Percentiles rank a stretch among this genome's conserved stretches.
Evolutionary conservation across 1,284 basidiomycete genomes (phyloP).

Genomic region (Rhodotorula sp.): DNA sequence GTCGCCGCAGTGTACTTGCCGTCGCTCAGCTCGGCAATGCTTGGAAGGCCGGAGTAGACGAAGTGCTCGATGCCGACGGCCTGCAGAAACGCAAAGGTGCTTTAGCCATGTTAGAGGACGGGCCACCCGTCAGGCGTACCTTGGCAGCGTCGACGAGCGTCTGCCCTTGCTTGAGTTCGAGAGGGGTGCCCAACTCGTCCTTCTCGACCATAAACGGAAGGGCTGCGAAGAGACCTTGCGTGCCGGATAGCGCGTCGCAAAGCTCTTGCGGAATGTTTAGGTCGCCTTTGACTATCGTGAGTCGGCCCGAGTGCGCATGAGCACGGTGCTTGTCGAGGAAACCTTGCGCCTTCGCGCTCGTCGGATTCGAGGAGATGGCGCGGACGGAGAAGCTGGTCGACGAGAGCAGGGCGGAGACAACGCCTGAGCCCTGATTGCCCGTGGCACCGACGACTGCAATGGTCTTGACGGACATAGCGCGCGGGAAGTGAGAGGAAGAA

Average conservation of each 20-base stretch:
- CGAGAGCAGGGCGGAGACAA: constrained; percentile 16
- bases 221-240: constrained; percentile 7
- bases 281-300: constrained; percentile 16
- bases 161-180: constrained; percentile 19
- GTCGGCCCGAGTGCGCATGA: background rate
- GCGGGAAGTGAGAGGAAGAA: background rate
- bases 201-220: background rate
- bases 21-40: background rate
- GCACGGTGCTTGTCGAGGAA: constrained; percentile 6
- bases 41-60: constrained; percentile 18
- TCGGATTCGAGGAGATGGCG: constrained; percentile 13
- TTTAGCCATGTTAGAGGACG: background rate
- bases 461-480: background rate
- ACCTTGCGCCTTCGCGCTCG: constrained; percentile 3
- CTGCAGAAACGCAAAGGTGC: background rate
- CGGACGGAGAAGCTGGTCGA: constrained; percentile 13
- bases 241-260: background rate
- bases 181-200: background rate
- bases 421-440: constrained; percentile 19
- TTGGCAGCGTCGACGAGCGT: constrained; percentile 16
- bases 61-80: constrained; percentile 12
- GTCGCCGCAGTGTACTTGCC: constrained; percentile 6
- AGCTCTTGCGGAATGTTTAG: background rate
- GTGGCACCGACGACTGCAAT: constrained; percentile 17
- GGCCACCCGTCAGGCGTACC: background rate